Evolutionary conservation across 495 filamentous ascomycete species (phyloP), one percentile per base, ranked within the genome.

Genomic region (Friedmanniomyces simplex): DNA sequence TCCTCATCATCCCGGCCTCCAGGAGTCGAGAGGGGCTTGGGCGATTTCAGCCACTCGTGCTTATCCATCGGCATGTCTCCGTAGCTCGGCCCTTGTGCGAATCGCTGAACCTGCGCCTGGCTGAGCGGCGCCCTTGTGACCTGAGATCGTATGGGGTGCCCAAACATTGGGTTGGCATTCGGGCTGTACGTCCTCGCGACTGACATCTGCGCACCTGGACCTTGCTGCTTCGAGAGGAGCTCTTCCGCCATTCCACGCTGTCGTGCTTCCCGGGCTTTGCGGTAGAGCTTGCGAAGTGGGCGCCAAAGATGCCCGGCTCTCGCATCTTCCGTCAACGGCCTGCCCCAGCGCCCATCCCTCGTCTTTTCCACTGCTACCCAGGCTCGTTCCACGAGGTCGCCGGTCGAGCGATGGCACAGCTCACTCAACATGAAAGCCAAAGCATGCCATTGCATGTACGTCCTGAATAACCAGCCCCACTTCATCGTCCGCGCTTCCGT

Each of bases 381-480:
- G 1, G 86, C 89, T 2, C 91, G 79, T 53, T 95, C 86, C 1
- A 87, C 86, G 13, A 85, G 55, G 62, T 82, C 82, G 48, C 82
- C 76, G 34, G 76, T 78, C 20, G 84, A 81, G 22, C 88, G 81
- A 24, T 85, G 79, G 63, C 85, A 85, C 3, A 94, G 76, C 63
- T 96, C 91, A 0, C 87, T 78, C 10, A 95, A 69, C 3, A 83
- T 75, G 63, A 87, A 87, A 1, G 84, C 86, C 2, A 93, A 76
- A 4, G 88, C 86, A 59, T 91, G 86, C 83, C 85, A 89, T 57
- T 91, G 87, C 20, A 84, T 83, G 67, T 91, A 89, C 0, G 82
- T 87, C 63, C 82, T 78, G 71, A 89, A 90, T 10, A 90, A 76
- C 89, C 89, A 95, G 24, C 79, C 77, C 82, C 85, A 95, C 52